These are phyloP conservation scores for Solanum hybrid DNA, from an alignment of 305 asterid genomes.

Conservation along the genomic window DNA sequence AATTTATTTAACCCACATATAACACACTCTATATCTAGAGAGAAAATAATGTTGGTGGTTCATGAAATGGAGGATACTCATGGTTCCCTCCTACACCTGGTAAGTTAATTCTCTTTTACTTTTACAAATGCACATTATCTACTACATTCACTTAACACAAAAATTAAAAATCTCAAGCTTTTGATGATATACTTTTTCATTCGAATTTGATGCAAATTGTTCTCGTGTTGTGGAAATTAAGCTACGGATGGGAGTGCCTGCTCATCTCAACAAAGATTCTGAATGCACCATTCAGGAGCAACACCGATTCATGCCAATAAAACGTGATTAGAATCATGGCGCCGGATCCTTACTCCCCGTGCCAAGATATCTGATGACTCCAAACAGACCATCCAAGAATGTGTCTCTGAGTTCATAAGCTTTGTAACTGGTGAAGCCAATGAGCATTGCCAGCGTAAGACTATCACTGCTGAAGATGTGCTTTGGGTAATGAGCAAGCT, in stretches of 20 bases:
- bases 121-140: not conserved
- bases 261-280: slow-evolving; percentile 21
- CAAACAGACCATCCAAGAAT: slow-evolving; percentile 64
- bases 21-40: not conserved
- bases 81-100: not conserved
- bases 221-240: slow-evolving; percentile 4
- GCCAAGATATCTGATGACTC: slow-evolving; percentile 68
- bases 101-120: not conserved
- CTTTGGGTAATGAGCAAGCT: slow-evolving; percentile 70
- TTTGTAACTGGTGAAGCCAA: slow-evolving; percentile 71
- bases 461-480: slow-evolving; percentile 61
- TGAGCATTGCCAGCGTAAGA: slow-evolving; percentile 68
- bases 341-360: slow-evolving; percentile 49
- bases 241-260: slow-evolving; percentile 30
- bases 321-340: slow-evolving; percentile 63
- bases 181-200: not conserved
- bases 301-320: slow-evolving; percentile 58
- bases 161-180: not conserved
- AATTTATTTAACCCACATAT: not conserved
- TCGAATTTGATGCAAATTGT: not conserved
- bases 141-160: not conserved
- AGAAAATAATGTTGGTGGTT: not conserved
- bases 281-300: slow-evolving; percentile 31
- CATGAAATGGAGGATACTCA: not conserved
- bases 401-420: slow-evolving; percentile 66